Percentiles rank a stretch among this genome's conserved stretches.
phyloP scores from a whole-genome alignment of 2,329 filamentous ascomycete species.

The Hypoxylon sp. region DNA sequence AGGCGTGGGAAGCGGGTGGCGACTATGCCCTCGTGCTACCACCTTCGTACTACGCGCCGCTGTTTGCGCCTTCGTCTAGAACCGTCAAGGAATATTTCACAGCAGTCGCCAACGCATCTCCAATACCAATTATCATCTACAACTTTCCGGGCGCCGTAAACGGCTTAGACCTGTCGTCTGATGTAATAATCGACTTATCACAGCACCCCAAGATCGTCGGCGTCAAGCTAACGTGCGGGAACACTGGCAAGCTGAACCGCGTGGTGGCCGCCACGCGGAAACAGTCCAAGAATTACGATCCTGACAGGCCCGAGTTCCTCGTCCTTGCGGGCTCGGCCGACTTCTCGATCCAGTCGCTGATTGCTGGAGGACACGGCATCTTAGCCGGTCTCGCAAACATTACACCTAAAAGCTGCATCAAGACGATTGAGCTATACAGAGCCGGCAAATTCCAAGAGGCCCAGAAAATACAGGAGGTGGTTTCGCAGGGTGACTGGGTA shows the following conservation, averaged over 20 bases:
- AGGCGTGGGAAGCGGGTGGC: slow-evolving; percentile 73
- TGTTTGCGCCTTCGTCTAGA: slow-evolving; percentile 68
- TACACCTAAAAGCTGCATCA: slow-evolving; percentile 70
- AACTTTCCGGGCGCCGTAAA: slow-evolving; percentile 72
- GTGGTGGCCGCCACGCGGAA: slow-evolving; percentile 65
- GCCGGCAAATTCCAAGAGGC: slow-evolving; percentile 67
- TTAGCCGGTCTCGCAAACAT: slow-evolving; percentile 78
- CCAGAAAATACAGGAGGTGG: slow-evolving; percentile 67
- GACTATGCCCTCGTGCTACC: slow-evolving; percentile 80
- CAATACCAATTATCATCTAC: slow-evolving; percentile 73
- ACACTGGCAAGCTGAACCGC: slow-evolving; percentile 73
- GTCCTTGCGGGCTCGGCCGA: slow-evolving; percentile 77
- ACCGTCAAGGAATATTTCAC: slow-evolving; percentile 72
- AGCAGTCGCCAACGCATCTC: slow-evolving; percentile 68
- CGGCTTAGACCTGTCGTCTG: slow-evolving; percentile 70
- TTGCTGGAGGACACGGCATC: slow-evolving; percentile 74
- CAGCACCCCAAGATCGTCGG: slow-evolving; percentile 72
- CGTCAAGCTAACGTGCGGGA: slow-evolving; percentile 74
- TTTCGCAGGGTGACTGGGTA: slow-evolving; percentile 75
- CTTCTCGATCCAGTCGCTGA: slow-evolving; percentile 73
- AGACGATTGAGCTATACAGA: slow-evolving; percentile 66
- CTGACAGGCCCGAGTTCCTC: slow-evolving; percentile 62
- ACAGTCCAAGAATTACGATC: slow-evolving; percentile 44
- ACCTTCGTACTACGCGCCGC: slow-evolving; percentile 75
- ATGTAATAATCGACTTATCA: slow-evolving; percentile 65